Conservation (phyloP, 768 basidiomycete genomes). For the Mycena floridula region DNA sequence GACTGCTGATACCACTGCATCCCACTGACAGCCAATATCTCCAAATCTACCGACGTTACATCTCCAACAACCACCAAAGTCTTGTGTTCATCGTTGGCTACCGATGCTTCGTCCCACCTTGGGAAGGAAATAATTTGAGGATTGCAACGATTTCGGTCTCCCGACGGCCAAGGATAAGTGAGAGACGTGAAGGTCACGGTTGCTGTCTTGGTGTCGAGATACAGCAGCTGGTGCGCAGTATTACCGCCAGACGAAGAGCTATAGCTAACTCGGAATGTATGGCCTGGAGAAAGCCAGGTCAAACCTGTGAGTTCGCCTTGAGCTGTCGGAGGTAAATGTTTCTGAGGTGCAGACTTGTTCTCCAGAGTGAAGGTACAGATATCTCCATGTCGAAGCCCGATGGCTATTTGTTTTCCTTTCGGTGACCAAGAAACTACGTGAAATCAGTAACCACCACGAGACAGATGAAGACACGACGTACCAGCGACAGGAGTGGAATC, state of each 20-base stretch:
- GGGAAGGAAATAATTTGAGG: slow-evolving; percentile 32
- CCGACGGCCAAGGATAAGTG: slow-evolving; percentile 32
- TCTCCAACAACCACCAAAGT: slow-evolving; percentile 42
- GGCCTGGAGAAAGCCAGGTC: slow-evolving; percentile 62
- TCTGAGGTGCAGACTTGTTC: slow-evolving; percentile 48
- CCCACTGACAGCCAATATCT: slow-evolving; percentile 34
- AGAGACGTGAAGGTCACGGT: slow-evolving; percentile 31
- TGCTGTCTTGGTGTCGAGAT: slow-evolving; percentile 35
- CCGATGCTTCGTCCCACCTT: slow-evolving; percentile 39
- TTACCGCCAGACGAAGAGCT: slow-evolving; percentile 27
- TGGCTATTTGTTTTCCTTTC: slow-evolving; percentile 78
- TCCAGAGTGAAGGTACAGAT: slow-evolving; percentile 61
- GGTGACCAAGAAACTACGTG: slow-evolving; percentile 75
- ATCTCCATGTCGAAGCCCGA: slow-evolving; percentile 66
- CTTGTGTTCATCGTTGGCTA: slow-evolving; percentile 28
- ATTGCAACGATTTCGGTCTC: slow-evolving; percentile 31
- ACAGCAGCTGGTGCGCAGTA: slow-evolving; percentile 38
- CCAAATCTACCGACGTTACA: slow-evolving; percentile 38
- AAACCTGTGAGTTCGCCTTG: slow-evolving; percentile 43
- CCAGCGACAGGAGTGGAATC: slow-evolving; percentile 53
- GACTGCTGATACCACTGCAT: slow-evolving; percentile 43
- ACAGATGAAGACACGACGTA: slow-evolving; percentile 26
- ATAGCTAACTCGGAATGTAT: slow-evolving; percentile 65
- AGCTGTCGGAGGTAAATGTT: slow-evolving; percentile 54
- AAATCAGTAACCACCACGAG: slow-evolving; percentile 2